Evolutionary conservation across 2,329 filamentous ascomycete genomes (phyloP).

Genomic region (Purpureocillium takamizusanense): DNA sequence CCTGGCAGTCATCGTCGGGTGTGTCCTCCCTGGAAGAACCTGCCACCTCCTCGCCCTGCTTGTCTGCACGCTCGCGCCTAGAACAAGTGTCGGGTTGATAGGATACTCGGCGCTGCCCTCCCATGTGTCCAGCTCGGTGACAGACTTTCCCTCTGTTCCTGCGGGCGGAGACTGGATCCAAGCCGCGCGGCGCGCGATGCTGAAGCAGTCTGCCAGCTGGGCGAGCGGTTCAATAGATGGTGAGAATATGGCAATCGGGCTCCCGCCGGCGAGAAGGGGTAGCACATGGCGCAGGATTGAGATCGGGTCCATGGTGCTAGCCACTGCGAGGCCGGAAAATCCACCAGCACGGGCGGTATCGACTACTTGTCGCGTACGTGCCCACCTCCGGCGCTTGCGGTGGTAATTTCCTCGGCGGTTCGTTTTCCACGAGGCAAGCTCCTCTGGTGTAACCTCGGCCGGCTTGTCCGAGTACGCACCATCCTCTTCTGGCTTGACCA

Average conservation of each 20-base stretch:
- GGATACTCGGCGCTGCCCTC: constrained; percentile 67
- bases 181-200: constrained; percentile 66
- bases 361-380: constrained; percentile 61
- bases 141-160: constrained; percentile 32
- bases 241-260: constrained; percentile 77
- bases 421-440: constrained; percentile 64
- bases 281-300: constrained; percentile 67
- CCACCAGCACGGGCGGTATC: constrained; percentile 65
- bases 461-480: constrained; percentile 62
- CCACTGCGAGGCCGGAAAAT: constrained; percentile 77
- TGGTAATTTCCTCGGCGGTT: constrained; percentile 78
- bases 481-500: constrained; percentile 69
- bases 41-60: constrained; percentile 76
- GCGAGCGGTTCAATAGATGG: constrained; percentile 72
- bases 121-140: constrained; percentile 46
- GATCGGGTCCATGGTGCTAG: constrained; percentile 71
- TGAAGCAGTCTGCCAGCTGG: constrained; percentile 74
- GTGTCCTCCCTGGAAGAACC: constrained; percentile 82
- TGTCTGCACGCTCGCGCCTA: constrained; percentile 74
- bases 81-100: constrained; percentile 74
- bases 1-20: constrained; percentile 83
- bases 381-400: constrained; percentile 81
- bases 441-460: constrained; percentile 45
- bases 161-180: constrained; percentile 51
- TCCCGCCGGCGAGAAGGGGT: constrained; percentile 74